Base-by-base conservation (phyloP, 345 rosid species). In the Gossypium turneri region DNA sequence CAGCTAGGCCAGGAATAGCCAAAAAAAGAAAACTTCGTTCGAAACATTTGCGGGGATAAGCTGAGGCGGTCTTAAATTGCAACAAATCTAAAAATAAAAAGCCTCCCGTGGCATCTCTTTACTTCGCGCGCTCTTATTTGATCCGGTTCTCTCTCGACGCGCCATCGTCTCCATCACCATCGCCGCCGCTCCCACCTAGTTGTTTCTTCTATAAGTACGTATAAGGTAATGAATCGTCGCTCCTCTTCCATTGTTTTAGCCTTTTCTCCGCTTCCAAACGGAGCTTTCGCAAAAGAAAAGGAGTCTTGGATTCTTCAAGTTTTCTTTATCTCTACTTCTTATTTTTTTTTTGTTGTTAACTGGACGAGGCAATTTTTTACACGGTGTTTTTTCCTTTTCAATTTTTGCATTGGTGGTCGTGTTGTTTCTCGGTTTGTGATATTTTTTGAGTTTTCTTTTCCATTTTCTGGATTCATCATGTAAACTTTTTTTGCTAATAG, bases 31-130 rank as follows among this genome's bases (percentile, higher is more conserved):
- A 15, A 17, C 19, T 15, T 3, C 56, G 9, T 53, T 53, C 6
- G 66, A 61, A 61, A 27, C 44, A 19, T n/a, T 64, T 65, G 24
- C 82, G 88, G 86, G 80, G 88, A 68, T 58, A 75, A 61, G 63
- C 74, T n/a, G 61, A 52, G 76, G 79, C 65, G 75, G 80, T 70
- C 68, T 69, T 82, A 12, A 48, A 48, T 48, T 2, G 17, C 44
- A 10, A 44, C 0, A 9, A 38, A 65, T n/a, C 6, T n/a, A 4
- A 64, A 38, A 2, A 64, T 12, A 5, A 17, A 63, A 63, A 34
- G 17, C 15, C 8, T 7, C 20, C 11, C 9, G 27, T 56, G 1
- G 7, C 25, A 17, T 19, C 44, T 60, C 64, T 67, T 79, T 3
- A 48, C 22, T n/a, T 60, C n/a, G 20, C 72, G 73, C 61, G 52